Conservation (phyloP, 345 rosid genomes). For the Cardamine resedifolia region DNA sequence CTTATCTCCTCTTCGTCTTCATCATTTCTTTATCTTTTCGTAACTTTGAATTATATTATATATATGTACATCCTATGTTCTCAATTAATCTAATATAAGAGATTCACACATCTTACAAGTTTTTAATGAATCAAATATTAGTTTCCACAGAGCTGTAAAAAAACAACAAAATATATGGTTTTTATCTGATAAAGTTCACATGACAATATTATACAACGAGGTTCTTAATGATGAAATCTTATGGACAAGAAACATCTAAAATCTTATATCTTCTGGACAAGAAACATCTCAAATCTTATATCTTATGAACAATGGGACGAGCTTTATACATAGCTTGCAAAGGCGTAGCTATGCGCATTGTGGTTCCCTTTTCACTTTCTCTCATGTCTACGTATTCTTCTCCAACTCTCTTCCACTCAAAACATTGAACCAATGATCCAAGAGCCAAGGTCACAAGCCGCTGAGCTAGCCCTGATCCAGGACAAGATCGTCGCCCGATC, state of each 20-base stretch:
- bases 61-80: too few species aligned
- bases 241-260: neutral
- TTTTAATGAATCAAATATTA: neutral
- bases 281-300: too few species aligned
- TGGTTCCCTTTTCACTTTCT: slow-evolving; percentile 34
- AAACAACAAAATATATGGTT: neutral
- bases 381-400: slow-evolving; percentile 35
- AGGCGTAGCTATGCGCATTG: slow-evolving; percentile 36
- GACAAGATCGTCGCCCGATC: slow-evolving; percentile 39
- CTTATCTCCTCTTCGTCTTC: too few species aligned
- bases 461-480: slow-evolving; percentile 44
- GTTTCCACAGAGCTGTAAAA: neutral
- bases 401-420: slow-evolving; percentile 31
- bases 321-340: slow-evolving; percentile 41
- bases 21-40: too few species aligned
- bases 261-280: too few species aligned
- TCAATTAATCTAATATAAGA: too few species aligned
- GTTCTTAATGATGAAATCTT: neutral
- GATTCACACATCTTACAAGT: too few species aligned
- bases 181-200: neutral
- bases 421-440: slow-evolving; percentile 48
- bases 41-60: too few species aligned
- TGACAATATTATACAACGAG: neutral
- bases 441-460: slow-evolving; percentile 40
- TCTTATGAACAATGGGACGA: slow-evolving; percentile 29